phyloP scores from a whole-genome alignment of 2,329 filamentous ascomycete genomes.

The Fusarium tricinctum region DNA sequence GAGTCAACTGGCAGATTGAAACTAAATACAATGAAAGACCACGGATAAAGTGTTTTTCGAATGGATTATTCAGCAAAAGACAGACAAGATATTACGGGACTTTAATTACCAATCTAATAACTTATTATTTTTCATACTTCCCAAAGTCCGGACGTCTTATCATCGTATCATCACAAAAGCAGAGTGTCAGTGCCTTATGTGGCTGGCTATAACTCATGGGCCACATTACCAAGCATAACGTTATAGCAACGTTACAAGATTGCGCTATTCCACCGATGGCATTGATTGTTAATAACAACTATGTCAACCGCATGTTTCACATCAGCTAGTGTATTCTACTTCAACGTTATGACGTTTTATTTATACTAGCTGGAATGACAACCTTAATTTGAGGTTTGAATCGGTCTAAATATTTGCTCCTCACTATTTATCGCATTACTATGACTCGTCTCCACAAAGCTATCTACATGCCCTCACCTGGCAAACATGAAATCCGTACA shows the following conservation, averaged over 20 bases:
- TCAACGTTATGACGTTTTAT: neutral
- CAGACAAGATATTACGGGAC: too few relatives aligned
- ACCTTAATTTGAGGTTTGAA: neutral
- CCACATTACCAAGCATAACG: neutral
- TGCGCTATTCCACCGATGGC: neutral
- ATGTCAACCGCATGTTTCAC: neutral
- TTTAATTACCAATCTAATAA: neutral
- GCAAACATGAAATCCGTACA: neutral
- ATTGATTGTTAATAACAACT: neutral
- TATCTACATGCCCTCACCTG: neutral
- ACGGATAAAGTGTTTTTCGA: neutral
- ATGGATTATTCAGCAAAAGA: neutral
- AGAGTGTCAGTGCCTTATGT: neutral
- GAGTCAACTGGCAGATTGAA: neutral
- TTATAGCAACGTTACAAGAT: neutral
- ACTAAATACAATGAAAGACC: neutral
- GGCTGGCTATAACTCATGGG: neutral
- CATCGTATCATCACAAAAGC: neutral
- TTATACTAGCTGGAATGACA: too few relatives aligned
- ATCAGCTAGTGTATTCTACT: neutral
- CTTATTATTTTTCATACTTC: neutral
- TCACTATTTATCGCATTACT: neutral
- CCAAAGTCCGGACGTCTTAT: neutral
- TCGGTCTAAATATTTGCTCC: fast-evolving
- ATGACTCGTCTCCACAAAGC: slow-evolving; percentile 22